These are phyloP conservation scores for Eutrema salsugineum DNA, from an alignment of 441 rosid genomes.

Conservation along the genomic window DNA sequence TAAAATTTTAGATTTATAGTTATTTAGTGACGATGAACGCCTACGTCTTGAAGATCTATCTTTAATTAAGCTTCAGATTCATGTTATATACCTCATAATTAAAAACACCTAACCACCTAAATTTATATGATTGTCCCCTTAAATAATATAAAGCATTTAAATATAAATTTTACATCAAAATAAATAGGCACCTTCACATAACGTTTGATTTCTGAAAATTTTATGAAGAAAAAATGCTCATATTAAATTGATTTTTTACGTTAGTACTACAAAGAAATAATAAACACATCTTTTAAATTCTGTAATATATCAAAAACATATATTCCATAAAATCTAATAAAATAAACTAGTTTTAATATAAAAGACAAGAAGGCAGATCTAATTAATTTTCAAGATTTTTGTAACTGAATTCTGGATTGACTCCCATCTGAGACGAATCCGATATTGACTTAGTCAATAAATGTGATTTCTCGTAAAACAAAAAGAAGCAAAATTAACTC, in stretches of 20 bases:
- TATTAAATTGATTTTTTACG: not conserved
- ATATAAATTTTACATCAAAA: not conserved
- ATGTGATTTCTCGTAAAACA: too few species aligned
- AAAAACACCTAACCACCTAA: not conserved
- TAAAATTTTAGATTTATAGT: not conserved
- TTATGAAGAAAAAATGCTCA: not conserved
- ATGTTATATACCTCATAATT: not conserved
- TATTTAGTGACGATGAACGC: not conserved
- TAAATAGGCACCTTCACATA: not conserved
- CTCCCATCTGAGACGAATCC: too few species aligned
- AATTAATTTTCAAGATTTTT: too few species aligned
- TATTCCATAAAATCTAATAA: not conserved
- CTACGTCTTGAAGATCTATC: not conserved
- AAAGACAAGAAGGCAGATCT: too few species aligned
- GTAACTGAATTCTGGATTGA: too few species aligned
- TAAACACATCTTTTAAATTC: not conserved
- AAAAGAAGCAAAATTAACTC: not conserved
- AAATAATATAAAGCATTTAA: not conserved
- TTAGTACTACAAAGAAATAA: not conserved
- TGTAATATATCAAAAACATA: not conserved
- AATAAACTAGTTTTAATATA: not conserved
- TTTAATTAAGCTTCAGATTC: not conserved
- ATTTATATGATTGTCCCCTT: not conserved
- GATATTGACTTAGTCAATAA: too few species aligned
- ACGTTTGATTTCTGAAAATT: not conserved